Evolutionary conservation across 2,329 filamentous ascomycete genomes (phyloP), one percentile per base, ranked within the genome.

Genomic region (Elsinoe arachidis): DNA sequence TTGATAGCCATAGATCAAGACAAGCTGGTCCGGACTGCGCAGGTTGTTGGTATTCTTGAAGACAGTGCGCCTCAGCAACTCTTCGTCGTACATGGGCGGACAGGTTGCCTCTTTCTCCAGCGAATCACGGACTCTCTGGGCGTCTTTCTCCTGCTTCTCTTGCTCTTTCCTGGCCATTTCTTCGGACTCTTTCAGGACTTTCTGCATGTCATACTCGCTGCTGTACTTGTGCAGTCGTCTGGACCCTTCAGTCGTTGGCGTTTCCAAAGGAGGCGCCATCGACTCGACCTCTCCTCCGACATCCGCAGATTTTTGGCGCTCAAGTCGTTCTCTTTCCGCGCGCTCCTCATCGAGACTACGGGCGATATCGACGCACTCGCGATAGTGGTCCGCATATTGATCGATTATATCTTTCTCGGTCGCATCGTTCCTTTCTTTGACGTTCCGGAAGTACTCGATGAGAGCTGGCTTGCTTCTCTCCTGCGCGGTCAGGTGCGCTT

Each of bases 21-120:
- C 83, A 11, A 88, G 81, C 66, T 82, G 80, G 55, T 86, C 81
- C 17, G 85, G 79, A 19, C 83, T 78, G 19, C 86, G 76, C 46
- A 80, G 78, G 33, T 86, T 85, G 12, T 85, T 84, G 2, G 75
- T 80, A 67, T 92, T 86, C 43, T 79, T 76, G 64, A 84, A 90
- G 49, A 79, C 75, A 17, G 76, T 76, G 55, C 79, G 76, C 38
- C 80, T 72, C 55, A 79, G 80, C 60, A 87, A 81, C 55, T 84
- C 78, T 9, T 78, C 73, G 7, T 78, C 80, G 73, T 83, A 80
- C 79, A 90, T 86, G 58, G 83, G 76, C 0, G 88, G 88, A 49
- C 92, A 82, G 3, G 80, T 77, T 0, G 88, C 88, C 68, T 92
- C 88, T 66, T 88, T 90, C 44, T 88, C 85, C 61, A 82, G 86